Conservation (phyloP, 495 filamentous ascomycete genomes). For the Friedmanniomyces endolithicus region DNA sequence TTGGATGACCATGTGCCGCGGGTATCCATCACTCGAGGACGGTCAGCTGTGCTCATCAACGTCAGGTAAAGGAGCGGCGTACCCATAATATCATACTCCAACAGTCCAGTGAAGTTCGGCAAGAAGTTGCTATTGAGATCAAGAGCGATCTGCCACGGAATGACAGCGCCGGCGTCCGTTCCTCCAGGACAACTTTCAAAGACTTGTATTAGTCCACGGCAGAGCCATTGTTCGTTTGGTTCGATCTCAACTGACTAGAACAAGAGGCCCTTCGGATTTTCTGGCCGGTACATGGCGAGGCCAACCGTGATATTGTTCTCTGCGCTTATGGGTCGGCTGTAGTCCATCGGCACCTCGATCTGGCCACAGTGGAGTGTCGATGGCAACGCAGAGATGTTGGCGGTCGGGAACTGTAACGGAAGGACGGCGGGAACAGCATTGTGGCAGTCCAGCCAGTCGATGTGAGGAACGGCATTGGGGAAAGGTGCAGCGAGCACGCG, state of each 20-base stretch:
- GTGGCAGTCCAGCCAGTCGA: neutral
- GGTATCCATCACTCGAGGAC: neutral
- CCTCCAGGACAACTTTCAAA: neutral
- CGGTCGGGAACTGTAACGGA: neutral
- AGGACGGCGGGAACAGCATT: neutral
- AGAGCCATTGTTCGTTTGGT: neutral
- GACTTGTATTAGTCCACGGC: neutral
- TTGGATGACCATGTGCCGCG: neutral
- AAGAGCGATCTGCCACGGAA: constrained; percentile 4
- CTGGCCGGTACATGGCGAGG: constrained; percentile 1
- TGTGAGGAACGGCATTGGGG: neutral
- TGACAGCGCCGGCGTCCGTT: neutral
- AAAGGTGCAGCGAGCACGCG: neutral
- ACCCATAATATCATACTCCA: constrained; percentile 6
- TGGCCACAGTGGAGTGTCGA: constrained; percentile 1
- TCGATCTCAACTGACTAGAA: neutral
- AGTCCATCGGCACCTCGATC: constrained; percentile 1
- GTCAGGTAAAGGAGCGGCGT: neutral
- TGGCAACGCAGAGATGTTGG: neutral
- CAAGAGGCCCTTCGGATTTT: constrained; percentile 1
- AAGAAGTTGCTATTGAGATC: constrained; percentile 1
- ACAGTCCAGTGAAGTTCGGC: neutral
- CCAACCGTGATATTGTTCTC: neutral
- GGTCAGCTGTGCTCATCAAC: neutral
- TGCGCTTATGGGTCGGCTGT: neutral